A percentile compares a stretch with the other conserved stretches of the same genome.
phyloP scores from a whole-genome alignment of 148 eudicot species.

The Heliamphora exappendiculata region DNA sequence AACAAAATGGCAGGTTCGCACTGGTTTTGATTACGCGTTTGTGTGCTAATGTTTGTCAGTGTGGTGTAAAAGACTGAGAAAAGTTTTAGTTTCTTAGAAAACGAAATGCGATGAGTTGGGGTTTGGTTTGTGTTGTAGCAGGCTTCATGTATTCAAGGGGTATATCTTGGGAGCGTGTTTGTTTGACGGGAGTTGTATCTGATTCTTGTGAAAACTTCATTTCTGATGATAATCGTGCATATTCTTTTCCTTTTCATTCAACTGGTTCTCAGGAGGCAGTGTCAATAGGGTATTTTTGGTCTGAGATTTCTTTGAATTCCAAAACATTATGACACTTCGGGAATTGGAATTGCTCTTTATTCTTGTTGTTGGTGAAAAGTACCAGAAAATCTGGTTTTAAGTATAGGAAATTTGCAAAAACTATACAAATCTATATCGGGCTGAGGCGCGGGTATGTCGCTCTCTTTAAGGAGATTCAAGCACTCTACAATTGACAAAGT shows the following conservation, averaged over 20 bases:
- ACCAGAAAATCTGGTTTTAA: no score
- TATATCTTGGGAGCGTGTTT: no score
- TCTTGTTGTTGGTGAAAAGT: no score
- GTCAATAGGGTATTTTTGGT: neutral
- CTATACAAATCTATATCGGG: no score
- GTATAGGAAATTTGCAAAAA: no score
- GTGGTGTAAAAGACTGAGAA: neutral
- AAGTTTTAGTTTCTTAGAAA: no score
- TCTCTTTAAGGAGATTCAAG: no score
- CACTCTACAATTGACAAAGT: no score
- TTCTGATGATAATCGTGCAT: neutral
- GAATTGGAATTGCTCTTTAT: neutral
- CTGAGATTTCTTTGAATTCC: neutral
- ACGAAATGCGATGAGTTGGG: neutral
- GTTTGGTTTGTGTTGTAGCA: neutral
- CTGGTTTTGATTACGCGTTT: neutral
- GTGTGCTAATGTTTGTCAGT: neutral
- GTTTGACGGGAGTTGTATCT: neutral
- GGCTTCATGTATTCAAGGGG: neutral
- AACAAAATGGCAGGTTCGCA: neutral
- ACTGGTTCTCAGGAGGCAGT: neutral
- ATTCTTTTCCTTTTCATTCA: no score
- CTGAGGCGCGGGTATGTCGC: no score
- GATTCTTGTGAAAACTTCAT: neutral
- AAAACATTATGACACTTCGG: neutral